A percentile compares a stretch with the other conserved stretches of the same genome.
Conservation (phyloP, 148 eudicot genomes). For the Rhododendron ferrugineum region DNA sequence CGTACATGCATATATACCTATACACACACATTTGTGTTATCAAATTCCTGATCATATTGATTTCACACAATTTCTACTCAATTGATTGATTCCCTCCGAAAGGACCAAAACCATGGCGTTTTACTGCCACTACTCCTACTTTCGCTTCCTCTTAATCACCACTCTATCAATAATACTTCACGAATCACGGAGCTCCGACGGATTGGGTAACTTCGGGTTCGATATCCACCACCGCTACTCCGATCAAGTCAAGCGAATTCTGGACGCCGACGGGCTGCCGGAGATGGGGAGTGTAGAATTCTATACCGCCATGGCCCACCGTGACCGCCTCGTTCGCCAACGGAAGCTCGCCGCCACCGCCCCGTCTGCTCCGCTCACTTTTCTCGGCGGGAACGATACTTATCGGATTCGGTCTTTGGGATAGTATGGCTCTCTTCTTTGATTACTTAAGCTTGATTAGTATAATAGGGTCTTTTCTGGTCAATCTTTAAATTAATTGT, state of each 20-base stretch:
- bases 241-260: slow-evolving; percentile 55
- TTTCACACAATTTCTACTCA: no score
- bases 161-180: slow-evolving; percentile 14
- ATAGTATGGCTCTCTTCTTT: slow-evolving; percentile 45
- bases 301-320: slow-evolving; percentile 64
- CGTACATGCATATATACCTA: not conserved
- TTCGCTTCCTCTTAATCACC: not conserved
- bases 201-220: slow-evolving; percentile 50
- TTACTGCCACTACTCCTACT: not conserved
- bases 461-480: not conserved
- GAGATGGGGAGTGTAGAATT: slow-evolving; percentile 51
- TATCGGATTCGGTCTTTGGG: slow-evolving; percentile 39
- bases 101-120: not conserved
- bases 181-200: slow-evolving; percentile 26
- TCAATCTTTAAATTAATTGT: not conserved
- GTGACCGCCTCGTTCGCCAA: slow-evolving; percentile 55
- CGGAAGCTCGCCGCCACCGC: slow-evolving; percentile 40
- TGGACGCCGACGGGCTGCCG: slow-evolving; percentile 49
- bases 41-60: not conserved
- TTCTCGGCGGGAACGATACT: slow-evolving; percentile 57
- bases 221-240: slow-evolving; percentile 76
- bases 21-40: not conserved
- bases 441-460: not conserved
- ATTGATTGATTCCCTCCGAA: not conserved
- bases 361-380: slow-evolving; percentile 31